phyloP scores from a whole-genome alignment of 306 rosid genomes.

The Quillaja saponaria region DNA sequence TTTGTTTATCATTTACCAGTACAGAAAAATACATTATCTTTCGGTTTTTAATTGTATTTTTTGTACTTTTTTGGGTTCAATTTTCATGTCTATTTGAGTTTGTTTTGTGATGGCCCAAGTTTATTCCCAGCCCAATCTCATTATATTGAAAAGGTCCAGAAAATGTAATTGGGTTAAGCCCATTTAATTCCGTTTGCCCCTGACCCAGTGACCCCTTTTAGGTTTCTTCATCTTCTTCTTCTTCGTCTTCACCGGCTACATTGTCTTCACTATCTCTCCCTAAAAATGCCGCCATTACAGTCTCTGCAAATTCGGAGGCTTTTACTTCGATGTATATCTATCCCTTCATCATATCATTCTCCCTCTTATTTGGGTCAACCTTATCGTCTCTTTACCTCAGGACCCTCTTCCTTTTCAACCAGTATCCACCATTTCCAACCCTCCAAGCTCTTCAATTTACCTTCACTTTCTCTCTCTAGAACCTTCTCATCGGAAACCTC shows the following conservation, averaged over 20 bases:
- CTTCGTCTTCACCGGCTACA: not conserved
- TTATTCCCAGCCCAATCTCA: too few relatives aligned
- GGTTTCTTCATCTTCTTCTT: not conserved
- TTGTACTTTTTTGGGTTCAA: too few relatives aligned
- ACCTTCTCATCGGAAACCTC: slow-evolving; percentile 45
- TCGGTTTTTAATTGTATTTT: too few relatives aligned
- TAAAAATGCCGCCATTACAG: slow-evolving; percentile 60
- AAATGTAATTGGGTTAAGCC: slow-evolving; percentile 11
- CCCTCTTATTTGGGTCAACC: slow-evolving; percentile 24
- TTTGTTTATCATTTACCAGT: too few relatives aligned
- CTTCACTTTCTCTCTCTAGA: slow-evolving; percentile 28
- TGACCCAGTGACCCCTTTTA: too few relatives aligned
- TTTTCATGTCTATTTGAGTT: too few relatives aligned
- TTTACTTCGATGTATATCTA: slow-evolving; percentile 45
- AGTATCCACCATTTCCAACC: slow-evolving; percentile 30
- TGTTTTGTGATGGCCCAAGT: too few relatives aligned
- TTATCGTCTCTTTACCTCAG: slow-evolving; percentile 10
- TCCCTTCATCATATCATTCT: slow-evolving; percentile 20
- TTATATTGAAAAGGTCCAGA: too few relatives aligned
- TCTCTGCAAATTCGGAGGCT: slow-evolving; percentile 59
- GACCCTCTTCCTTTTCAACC: slow-evolving; percentile 28
- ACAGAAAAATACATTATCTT: too few relatives aligned
- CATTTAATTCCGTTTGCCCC: too few relatives aligned
- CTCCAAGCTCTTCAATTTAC: slow-evolving; percentile 26
- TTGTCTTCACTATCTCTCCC: not conserved